A percentile compares a stretch with the other conserved stretches of the same genome.
These are phyloP conservation scores for Eutrema yunnanense DNA, from an alignment of 345 rosid species.

Conservation along the genomic window DNA sequence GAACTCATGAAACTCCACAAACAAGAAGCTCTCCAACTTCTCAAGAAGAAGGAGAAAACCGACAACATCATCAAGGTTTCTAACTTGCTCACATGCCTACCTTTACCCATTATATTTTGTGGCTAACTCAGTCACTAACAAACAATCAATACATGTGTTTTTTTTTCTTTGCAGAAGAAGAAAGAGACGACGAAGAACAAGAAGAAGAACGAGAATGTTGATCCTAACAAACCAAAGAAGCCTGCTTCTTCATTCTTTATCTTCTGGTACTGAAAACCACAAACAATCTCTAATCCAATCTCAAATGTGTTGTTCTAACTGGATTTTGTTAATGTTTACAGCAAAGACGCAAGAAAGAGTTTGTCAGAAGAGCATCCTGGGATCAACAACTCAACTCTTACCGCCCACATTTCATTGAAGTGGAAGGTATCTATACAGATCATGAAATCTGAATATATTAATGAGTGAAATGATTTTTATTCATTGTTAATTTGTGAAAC, in stretches of 20 bases:
- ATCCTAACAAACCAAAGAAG: slow-evolving; percentile 91
- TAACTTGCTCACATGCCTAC: neutral
- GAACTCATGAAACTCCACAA: slow-evolving; percentile 80
- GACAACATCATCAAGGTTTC: slow-evolving; percentile 71
- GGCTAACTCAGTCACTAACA: neutral
- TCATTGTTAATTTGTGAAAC: neutral
- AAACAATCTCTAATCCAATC: neutral
- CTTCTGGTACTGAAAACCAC: slow-evolving; percentile 38
- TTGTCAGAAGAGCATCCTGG: slow-evolving; percentile 56
- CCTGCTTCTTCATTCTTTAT: slow-evolving; percentile 85
- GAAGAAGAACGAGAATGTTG: slow-evolving; percentile 45
- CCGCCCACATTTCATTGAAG: slow-evolving; percentile 67
- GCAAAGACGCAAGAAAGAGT: slow-evolving; percentile 66
- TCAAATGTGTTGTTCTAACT: neutral
- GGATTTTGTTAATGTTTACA: slow-evolving; percentile 12
- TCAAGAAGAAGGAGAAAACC: slow-evolving; percentile 90
- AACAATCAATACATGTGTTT: neutral
- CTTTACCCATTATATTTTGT: too few species aligned
- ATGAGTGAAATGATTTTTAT: neutral
- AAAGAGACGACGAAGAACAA: slow-evolving; percentile 53
- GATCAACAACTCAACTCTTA: slow-evolving; percentile 57
- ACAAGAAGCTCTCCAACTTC: slow-evolving; percentile 83
- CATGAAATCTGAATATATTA: neutral
- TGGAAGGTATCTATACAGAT: slow-evolving; percentile 55
- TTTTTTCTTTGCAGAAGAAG: slow-evolving; percentile 42